phyloP scores from a whole-genome alignment of 371 early-diverging fungal genomes.

The Chytridiales sp. region DNA sequence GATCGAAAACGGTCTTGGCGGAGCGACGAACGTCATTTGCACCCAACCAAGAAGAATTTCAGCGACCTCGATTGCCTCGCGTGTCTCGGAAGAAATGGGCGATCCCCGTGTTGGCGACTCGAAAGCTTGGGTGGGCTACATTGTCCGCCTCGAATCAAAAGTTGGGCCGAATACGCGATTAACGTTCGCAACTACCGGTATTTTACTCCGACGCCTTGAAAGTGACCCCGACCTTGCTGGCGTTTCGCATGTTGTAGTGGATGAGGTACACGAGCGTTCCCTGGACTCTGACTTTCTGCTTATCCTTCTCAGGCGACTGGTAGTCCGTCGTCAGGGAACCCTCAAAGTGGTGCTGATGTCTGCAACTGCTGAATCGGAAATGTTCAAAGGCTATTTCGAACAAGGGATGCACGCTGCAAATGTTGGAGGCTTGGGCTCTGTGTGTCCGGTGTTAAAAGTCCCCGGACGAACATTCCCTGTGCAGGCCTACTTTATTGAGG shows the following conservation, averaged over 20 bases:
- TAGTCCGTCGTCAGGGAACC: slow-evolving; percentile 3
- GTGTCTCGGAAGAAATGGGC: slow-evolving; percentile 53
- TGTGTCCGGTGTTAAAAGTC: slow-evolving; percentile 66
- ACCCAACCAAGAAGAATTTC: slow-evolving; percentile 61
- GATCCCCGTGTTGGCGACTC: slow-evolving; percentile 24
- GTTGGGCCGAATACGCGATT: slow-evolving; percentile 38
- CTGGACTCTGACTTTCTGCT: slow-evolving; percentile 62
- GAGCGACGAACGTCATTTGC: slow-evolving; percentile 27
- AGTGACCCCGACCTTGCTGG: slow-evolving; percentile 36
- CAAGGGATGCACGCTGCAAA: slow-evolving; percentile 10
- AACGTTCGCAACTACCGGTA: slow-evolving; percentile 60
- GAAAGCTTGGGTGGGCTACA: slow-evolving; percentile 48
- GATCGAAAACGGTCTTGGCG: slow-evolving; percentile 18
- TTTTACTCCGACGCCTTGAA: slow-evolving; percentile 53
- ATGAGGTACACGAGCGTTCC: slow-evolving; percentile 66
- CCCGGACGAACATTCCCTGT: slow-evolving; percentile 85
- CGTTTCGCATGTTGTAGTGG: slow-evolving; percentile 54
- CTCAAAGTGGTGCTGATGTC: slow-evolving; percentile 59
- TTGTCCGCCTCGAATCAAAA: slow-evolving; percentile 50
- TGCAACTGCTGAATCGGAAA: slow-evolving; percentile 46
- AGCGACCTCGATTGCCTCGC: slow-evolving; percentile 54
- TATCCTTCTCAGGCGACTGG: slow-evolving; percentile 30
- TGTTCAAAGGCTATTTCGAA: slow-evolving; percentile 50
- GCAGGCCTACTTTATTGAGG: slow-evolving; percentile 67
- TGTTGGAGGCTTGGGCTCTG: not conserved